Percentiles rank a stretch among this genome's conserved stretches.
phyloP scores from a whole-genome alignment of 2,329 filamentous ascomycete species.

The Didymella lethalis region DNA sequence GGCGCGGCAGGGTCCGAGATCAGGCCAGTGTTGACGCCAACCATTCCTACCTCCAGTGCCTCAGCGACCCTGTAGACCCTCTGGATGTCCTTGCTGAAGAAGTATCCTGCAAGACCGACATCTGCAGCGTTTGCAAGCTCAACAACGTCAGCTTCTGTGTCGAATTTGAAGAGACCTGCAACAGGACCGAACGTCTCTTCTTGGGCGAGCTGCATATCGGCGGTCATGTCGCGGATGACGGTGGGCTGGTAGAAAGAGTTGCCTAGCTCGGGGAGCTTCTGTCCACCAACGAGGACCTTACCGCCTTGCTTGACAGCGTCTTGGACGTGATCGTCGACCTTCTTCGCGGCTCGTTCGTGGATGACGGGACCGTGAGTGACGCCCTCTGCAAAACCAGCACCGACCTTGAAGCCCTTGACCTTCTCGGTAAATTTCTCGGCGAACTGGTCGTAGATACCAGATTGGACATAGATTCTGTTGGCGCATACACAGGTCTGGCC shows the following conservation, averaged over 20 bases:
- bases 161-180: slow-evolving; percentile 86
- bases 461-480: slow-evolving; percentile 83
- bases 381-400: slow-evolving; percentile 73
- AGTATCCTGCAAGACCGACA: slow-evolving; percentile 92
- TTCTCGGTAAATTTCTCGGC: slow-evolving; percentile 72
- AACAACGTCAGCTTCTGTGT: slow-evolving; percentile 88
- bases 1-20: slow-evolving; percentile 58
- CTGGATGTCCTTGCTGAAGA: slow-evolving; percentile 74
- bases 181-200: slow-evolving; percentile 98
- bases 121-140: slow-evolving; percentile 80
- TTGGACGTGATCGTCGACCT: slow-evolving; percentile 49
- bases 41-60: slow-evolving; percentile 83
- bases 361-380: slow-evolving; percentile 85
- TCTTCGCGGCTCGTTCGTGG: slow-evolving; percentile 73
- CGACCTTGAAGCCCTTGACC: slow-evolving; percentile 77
- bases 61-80: slow-evolving; percentile 68
- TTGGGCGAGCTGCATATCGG: slow-evolving; percentile 80
- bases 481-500: slow-evolving; percentile 90
- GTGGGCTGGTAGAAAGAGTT: slow-evolving; percentile 90
- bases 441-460: slow-evolving; percentile 79
- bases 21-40: slow-evolving; percentile 67
- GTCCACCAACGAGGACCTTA: slow-evolving; percentile 60
- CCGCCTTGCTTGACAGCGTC: slow-evolving; percentile 46
- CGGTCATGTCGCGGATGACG: slow-evolving; percentile 84
- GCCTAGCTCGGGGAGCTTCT: slow-evolving; percentile 76